Percentiles rank a stretch among this genome's conserved stretches.
These are phyloP conservation scores for Vigna hirtella DNA, from an alignment of 306 rosid genomes.

Conservation along the genomic window DNA sequence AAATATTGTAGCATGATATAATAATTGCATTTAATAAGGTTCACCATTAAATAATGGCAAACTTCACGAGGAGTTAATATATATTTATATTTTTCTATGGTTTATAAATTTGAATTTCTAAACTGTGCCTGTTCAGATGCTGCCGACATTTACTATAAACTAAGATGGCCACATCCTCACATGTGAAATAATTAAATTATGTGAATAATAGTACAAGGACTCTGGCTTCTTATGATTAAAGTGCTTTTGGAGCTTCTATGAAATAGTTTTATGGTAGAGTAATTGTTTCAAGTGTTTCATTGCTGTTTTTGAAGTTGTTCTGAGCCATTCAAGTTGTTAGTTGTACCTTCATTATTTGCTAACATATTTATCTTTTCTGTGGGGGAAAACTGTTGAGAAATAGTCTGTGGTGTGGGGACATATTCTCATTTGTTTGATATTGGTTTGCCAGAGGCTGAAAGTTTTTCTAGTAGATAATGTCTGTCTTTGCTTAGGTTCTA, in stretches of 20 bases:
- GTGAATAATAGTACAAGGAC: constrained; percentile 24
- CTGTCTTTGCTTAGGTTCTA: constrained; percentile 3
- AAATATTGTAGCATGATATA: constrained; percentile 35
- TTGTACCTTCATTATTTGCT: constrained; percentile 18
- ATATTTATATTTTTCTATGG: constrained; percentile 18
- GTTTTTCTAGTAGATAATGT: constrained; percentile 19
- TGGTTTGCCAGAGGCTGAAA: constrained; percentile 6
- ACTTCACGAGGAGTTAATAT: constrained; percentile 26
- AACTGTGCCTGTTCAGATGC: constrained; percentile 39
- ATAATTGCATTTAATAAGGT: constrained; percentile 23
- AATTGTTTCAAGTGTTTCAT: constrained; percentile 6
- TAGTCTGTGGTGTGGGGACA: constrained; percentile 24
- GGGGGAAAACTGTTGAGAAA: constrained; percentile 9
- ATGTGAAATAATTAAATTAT: constrained; percentile 45
- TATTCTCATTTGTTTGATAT: constrained; percentile 13
- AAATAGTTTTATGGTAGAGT: constrained; percentile 7
- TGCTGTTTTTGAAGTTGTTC: constrained; percentile 23
- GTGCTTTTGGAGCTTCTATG: constrained; percentile 39
- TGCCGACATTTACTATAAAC: constrained; percentile 49
- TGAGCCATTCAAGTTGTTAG: constrained; percentile 36
- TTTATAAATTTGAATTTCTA: constrained; percentile 40
- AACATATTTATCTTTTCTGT: background rate
- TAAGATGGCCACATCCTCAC: constrained; percentile 36
- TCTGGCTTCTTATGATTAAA: constrained; percentile 44
- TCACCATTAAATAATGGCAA: constrained; percentile 41